Conservation (phyloP, 2,329 filamentous ascomycete genomes). For the Cladophialophora immunda region DNA sequence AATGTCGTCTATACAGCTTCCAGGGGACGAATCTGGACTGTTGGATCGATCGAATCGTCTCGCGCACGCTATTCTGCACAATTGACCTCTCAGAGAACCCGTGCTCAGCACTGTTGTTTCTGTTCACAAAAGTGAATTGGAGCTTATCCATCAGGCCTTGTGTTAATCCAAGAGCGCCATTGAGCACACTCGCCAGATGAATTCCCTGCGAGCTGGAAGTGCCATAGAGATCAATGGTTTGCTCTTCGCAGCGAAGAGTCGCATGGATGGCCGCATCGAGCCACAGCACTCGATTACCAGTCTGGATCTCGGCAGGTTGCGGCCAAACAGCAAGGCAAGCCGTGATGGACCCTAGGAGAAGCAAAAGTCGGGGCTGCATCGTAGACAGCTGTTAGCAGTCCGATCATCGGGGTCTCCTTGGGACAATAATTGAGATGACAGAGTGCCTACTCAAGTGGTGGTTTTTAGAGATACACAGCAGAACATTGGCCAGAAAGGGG, state of each 20-base stretch:
- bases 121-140: constrained; percentile 11
- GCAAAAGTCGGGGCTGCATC: background rate
- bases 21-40: constrained; percentile 44
- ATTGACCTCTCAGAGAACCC: constrained; percentile 36
- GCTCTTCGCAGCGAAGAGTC: constrained; percentile 25
- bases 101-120: background rate
- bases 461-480: background rate
- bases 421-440: background rate
- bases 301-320: constrained; percentile 23
- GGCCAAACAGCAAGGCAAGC: constrained; percentile 30
- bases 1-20: constrained; percentile 44
- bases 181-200: constrained; percentile 3
- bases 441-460: background rate
- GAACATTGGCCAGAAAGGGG: background rate
- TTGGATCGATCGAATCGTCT: constrained; percentile 36
- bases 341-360: constrained; percentile 3
- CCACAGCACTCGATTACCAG: constrained; percentile 30
- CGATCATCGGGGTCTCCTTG: background rate
- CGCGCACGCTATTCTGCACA: constrained; percentile 37
- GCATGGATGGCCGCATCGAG: constrained; percentile 26
- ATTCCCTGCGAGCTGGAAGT: background rate
- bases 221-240: background rate
- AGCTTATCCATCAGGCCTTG: constrained; percentile 23
- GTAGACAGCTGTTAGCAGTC: background rate
- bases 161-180: constrained; percentile 8